Evolutionary conservation across 2,329 filamentous ascomycete genomes (phyloP).

Genomic region (Podosphaera xanthii): DNA sequence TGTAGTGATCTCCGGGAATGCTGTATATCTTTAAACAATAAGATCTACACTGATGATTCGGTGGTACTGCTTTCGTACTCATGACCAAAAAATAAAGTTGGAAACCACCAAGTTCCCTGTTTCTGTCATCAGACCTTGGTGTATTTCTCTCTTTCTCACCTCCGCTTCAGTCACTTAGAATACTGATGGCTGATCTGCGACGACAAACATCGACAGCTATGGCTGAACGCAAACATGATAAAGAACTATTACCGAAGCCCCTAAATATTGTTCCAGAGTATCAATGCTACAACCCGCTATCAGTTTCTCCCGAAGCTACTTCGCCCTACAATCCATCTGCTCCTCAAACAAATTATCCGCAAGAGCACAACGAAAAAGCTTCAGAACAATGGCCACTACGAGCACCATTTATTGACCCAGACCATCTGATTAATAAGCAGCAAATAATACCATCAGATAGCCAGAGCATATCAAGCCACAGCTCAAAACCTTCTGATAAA

Average conservation of each 20-base stretch:
- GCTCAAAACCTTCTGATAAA: constrained; percentile 33
- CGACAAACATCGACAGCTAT: no score
- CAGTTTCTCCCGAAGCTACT: constrained; percentile 2
- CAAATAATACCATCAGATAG: constrained; percentile 13
- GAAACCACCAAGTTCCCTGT: no score
- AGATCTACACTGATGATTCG: no score
- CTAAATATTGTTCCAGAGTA: constrained; percentile 2
- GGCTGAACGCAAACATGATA: no score
- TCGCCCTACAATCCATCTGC: constrained; percentile 11
- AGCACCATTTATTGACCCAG: constrained; percentile 43
- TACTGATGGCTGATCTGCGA: no score
- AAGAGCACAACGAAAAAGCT: constrained; percentile 3
- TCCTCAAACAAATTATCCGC: constrained; percentile 7
- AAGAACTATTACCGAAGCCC: constrained; percentile 6
- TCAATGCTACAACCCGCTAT: constrained; percentile 5
- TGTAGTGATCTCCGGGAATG: no score
- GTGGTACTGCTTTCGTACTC: no score
- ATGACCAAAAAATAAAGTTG: no score
- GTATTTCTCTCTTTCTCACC: no score
- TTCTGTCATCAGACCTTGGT: no score
- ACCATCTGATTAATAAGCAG: constrained; percentile 26
- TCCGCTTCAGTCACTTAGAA: no score
- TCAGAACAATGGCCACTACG: constrained; percentile 32
- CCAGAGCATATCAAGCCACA: constrained; percentile 22
- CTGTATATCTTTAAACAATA: no score